Conservation (phyloP, 495 filamentous ascomycete species). For the Aspergillus sclerotiicarbonarius region DNA sequence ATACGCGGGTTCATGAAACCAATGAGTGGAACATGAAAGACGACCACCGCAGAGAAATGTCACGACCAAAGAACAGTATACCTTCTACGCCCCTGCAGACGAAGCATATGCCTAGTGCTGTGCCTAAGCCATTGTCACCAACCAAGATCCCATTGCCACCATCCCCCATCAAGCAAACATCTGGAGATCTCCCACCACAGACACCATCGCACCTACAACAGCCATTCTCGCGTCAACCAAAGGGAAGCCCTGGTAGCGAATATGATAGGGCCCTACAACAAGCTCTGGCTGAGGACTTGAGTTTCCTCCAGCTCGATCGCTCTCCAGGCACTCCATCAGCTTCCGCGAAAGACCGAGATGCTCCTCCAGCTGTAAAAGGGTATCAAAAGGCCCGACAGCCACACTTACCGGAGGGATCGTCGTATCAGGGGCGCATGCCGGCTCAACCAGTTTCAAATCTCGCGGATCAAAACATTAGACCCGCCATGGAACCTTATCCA, state of each 20-base stretch:
- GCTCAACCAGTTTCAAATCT: constrained; percentile 33
- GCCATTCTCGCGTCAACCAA: constrained; percentile 28
- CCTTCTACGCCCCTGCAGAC: constrained; percentile 18
- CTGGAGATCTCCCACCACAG: constrained; percentile 37
- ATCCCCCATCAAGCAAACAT: constrained; percentile 34
- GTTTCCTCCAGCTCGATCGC: constrained; percentile 39
- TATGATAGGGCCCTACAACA: constrained; percentile 60
- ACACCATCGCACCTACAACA: constrained; percentile 46
- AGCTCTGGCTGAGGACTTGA: constrained; percentile 59
- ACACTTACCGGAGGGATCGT: constrained; percentile 49
- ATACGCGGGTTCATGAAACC: constrained; percentile 55
- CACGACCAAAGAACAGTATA: constrained; percentile 11
- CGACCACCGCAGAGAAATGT: constrained; percentile 33
- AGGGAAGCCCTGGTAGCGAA: constrained; percentile 42
- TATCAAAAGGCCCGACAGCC: constrained; percentile 14
- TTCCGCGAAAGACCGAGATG: constrained; percentile 16
- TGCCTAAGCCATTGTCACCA: constrained; percentile 42
- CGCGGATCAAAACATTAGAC: constrained; percentile 23
- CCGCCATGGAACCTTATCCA: constrained; percentile 11
- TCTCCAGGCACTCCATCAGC: constrained; percentile 18
- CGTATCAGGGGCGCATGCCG: constrained; percentile 43
- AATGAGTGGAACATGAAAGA: constrained; percentile 41
- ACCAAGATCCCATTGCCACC: constrained; percentile 61
- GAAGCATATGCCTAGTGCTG: constrained; percentile 14
- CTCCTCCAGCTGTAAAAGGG: constrained; percentile 32